phyloP scores from a whole-genome alignment of 2,329 filamentous ascomycete genomes.

The Lachnellula occidentalis region DNA sequence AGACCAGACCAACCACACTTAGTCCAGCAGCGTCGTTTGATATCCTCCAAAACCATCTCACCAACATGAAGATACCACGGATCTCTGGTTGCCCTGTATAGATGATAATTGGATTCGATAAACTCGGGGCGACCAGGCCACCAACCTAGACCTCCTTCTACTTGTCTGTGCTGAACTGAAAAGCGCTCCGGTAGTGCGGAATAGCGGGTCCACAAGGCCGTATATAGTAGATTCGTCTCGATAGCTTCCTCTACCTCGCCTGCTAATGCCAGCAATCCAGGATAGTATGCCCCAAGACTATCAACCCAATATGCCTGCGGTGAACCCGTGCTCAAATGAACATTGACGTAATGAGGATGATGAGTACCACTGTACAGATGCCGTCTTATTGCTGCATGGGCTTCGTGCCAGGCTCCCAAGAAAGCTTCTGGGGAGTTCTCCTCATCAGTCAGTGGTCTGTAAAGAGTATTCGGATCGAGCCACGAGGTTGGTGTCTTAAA shows the following conservation, averaged over 20 bases:
- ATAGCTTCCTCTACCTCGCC: constrained; percentile 89
- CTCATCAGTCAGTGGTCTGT: constrained; percentile 53
- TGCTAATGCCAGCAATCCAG: constrained; percentile 77
- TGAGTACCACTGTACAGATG: constrained; percentile 83
- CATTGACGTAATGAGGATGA: constrained; percentile 90
- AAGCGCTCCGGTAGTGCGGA: constrained; percentile 91
- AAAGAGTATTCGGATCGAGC: constrained; percentile 61
- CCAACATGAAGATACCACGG: constrained; percentile 95
- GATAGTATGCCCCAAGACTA: constrained; percentile 91
- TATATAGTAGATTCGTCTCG: constrained; percentile 82
- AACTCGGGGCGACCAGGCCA: constrained; percentile 96
- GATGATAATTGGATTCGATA: constrained; percentile 91
- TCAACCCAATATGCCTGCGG: constrained; percentile 92
- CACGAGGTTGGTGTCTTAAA: constrained; percentile 29
- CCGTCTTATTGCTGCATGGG: constrained; percentile 80
- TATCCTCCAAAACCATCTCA: constrained; percentile 89
- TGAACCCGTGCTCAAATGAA: constrained; percentile 81
- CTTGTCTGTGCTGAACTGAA: constrained; percentile 76
- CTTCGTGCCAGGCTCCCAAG: constrained; percentile 74
- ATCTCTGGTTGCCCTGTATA: constrained; percentile 90
- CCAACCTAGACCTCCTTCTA: constrained; percentile 85
- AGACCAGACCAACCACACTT: constrained; percentile 91
- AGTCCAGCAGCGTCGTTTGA: constrained; percentile 82
- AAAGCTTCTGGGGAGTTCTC: constrained; percentile 74
- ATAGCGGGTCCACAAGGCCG: constrained; percentile 91